phyloP scores from a whole-genome alignment of 2,329 filamentous ascomycete genomes.

The Thielaviopsis populi region DNA sequence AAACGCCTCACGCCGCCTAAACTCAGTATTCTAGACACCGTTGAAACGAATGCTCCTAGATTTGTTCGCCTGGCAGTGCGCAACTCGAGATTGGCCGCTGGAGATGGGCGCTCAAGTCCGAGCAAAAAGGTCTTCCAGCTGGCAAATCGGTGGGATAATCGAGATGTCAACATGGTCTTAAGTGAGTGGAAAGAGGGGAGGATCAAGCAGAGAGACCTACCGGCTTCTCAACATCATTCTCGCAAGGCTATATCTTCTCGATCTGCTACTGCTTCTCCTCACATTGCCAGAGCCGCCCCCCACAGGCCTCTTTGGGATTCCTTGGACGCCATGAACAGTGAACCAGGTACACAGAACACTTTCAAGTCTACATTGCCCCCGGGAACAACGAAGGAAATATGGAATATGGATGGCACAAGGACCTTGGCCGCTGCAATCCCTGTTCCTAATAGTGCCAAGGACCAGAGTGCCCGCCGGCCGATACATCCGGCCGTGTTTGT shows the following conservation, averaged over 20 bases:
- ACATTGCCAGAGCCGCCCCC: neutral
- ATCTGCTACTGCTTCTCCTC: neutral
- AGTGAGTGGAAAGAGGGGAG: conserved; percentile 40
- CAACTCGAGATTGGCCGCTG: conserved; percentile 32
- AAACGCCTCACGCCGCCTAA: conserved; percentile 26
- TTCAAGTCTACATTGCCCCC: neutral
- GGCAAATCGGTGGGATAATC: conserved; percentile 44
- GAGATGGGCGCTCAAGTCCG: conserved; percentile 41
- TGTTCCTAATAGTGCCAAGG: neutral
- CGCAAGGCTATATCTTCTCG: neutral
- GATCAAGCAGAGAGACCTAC: conserved; percentile 23
- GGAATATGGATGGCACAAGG: conserved; percentile 28
- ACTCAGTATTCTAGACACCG: conserved; percentile 47
- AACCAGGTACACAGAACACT: neutral
- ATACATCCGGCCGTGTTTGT: conserved; percentile 4
- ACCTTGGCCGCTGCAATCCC: conserved; percentile 20
- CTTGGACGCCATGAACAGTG: neutral
- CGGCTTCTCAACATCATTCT: neutral
- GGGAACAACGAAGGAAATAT: neutral
- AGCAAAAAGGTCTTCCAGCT: conserved; percentile 42
- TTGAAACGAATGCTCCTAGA: conserved; percentile 35
- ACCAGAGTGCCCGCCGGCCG: neutral
- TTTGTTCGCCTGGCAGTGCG: conserved; percentile 50
- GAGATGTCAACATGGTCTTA: conserved; percentile 40
- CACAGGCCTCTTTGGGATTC: neutral